Evolutionary conservation across 2,329 filamentous ascomycete species (phyloP).

Genomic region (Immersiporthe knoxdaviesiana): DNA sequence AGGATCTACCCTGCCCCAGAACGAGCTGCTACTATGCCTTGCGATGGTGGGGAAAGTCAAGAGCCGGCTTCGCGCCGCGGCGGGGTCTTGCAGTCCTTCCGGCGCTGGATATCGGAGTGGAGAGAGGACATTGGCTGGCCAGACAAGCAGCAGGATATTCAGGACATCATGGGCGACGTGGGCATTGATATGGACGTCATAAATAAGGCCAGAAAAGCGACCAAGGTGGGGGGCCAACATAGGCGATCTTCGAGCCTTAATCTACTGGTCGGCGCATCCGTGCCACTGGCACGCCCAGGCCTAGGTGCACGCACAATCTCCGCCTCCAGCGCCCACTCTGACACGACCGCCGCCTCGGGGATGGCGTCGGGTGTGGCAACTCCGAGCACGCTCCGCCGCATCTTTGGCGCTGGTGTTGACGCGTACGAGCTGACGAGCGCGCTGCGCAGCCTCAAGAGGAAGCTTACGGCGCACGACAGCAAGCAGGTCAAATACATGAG

Average conservation of each 20-base stretch:
- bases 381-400: constrained; percentile 17
- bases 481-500: constrained; percentile 24
- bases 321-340: background rate
- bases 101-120: constrained; percentile 19
- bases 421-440: constrained; percentile 24
- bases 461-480: constrained; percentile 16
- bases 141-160: constrained; percentile 24
- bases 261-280: constrained; percentile 10
- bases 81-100: constrained; percentile 23
- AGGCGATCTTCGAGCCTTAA: constrained; percentile 14
- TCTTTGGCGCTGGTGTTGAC: constrained; percentile 25
- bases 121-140: constrained; percentile 24
- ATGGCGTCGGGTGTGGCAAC: constrained; percentile 17
- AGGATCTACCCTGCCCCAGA: constrained; percentile 1
- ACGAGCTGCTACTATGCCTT: background rate
- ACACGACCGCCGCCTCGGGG: constrained; percentile 5
- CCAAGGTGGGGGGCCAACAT: constrained; percentile 16
- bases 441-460: constrained; percentile 23
- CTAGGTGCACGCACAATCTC: constrained; percentile 16
- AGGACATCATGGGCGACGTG: constrained; percentile 25
- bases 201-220: constrained; percentile 15
- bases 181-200: constrained; percentile 26
- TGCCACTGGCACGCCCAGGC: constrained; percentile 24
- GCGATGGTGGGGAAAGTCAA: constrained; percentile 19
- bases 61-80: constrained; percentile 21